These are phyloP conservation scores for Penicillium mononematosum DNA, from an alignment of 495 filamentous ascomycete species.

Conservation along the genomic window DNA sequence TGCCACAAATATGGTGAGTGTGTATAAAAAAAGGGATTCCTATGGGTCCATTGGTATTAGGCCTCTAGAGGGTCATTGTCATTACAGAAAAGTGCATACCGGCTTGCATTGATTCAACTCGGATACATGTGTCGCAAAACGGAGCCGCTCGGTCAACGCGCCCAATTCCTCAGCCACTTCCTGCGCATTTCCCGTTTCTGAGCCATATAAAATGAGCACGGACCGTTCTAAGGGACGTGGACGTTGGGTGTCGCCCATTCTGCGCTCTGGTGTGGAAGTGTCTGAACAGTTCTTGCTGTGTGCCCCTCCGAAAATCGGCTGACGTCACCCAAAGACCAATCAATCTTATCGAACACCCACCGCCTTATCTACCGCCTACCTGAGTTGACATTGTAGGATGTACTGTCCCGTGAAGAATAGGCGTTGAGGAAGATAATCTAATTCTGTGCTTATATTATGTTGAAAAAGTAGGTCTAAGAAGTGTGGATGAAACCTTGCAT, in stretches of 20 bases:
- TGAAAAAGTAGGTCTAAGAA: too few species aligned
- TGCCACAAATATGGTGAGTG: slow-evolving; percentile 71
- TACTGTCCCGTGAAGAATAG: not conserved
- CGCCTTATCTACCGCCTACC: not conserved
- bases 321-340: slow-evolving; percentile 25
- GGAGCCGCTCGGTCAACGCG: slow-evolving; percentile 66
- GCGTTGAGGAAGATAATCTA: not conserved
- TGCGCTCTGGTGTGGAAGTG: slow-evolving; percentile 11
- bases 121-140: slow-evolving; percentile 68
- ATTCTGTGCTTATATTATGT: not conserved
- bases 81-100: slow-evolving; percentile 49
- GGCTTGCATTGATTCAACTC: slow-evolving; percentile 74
- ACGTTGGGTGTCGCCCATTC: slow-evolving; percentile 26
- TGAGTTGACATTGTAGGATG: not conserved
- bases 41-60: slow-evolving; percentile 23
- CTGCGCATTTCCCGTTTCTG: slow-evolving; percentile 90
- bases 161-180: slow-evolving; percentile 86
- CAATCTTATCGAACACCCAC: not conserved
- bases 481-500: too few species aligned
- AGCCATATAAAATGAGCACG: slow-evolving; percentile 84
- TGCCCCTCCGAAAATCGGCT: slow-evolving; percentile 21
- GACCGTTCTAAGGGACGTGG: slow-evolving; percentile 40
- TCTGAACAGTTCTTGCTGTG: not conserved
- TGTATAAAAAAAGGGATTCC: slow-evolving; percentile 50
- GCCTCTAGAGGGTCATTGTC: not conserved